Evolutionary conservation across 371 early-diverging fungal species (phyloP), one percentile per base, ranked within the genome.

Genomic region (Rhizomucor miehei): DNA sequence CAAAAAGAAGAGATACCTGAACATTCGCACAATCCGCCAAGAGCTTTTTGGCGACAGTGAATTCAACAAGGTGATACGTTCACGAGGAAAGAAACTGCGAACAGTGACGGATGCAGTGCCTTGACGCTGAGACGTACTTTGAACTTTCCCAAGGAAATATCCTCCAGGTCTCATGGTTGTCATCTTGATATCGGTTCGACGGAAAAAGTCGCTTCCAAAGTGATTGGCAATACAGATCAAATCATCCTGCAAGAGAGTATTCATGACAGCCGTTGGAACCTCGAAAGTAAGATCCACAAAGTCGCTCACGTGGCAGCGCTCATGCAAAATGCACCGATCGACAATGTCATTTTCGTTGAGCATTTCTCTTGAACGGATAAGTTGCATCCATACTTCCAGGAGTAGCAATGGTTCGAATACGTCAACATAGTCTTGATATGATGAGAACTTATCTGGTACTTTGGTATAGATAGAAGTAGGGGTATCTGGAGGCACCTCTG

Each of bases 361-460:
- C 44, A 88, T 84, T 48, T 92, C 92, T 36, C 82, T 81, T 1
- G 90, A 76, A 10, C 88, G 79, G 54, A 82, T 63, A 23, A 95
- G 60, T 56, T 92, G 91, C 58, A 84, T 77, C 94, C 94, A 94
- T 44, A 87, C 80, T 66, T 97, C 98, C 8, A 92, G 62, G 14
- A 94, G 54, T 40, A 94, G 50, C 40, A 97, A 60, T 0, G 95
- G 95, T 64, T 94, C 93, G 60, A 95, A 90, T 1, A 72, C 63
- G 9, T 56, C 47, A 4, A 66, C 60, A 60, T 97, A 97, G 40
- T 86, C 81, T 9, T 75, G 59, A 23, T 76, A 77, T 17, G 73
- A 65, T 0, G 66, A 53, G 52, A 91, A 96, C 1, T 37, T 56
- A 9, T 83, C 67, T 0, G 87, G 86, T 2, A 96, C 79, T 2